These are phyloP conservation scores for Lanmaoa pseudosensibilis DNA, from an alignment of 768 basidiomycete species.

Conservation along the genomic window DNA sequence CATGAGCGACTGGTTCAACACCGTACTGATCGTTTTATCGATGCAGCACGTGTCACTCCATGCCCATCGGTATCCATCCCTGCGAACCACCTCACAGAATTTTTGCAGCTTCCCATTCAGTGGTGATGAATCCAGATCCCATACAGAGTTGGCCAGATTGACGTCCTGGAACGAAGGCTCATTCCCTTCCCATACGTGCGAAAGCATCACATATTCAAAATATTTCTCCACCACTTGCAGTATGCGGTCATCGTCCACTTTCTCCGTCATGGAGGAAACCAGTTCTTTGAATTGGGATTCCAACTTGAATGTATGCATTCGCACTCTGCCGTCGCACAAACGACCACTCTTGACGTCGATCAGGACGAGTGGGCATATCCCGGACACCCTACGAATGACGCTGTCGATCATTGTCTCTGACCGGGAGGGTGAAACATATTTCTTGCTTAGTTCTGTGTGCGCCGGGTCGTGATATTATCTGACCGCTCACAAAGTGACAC, in stretches of 20 bases:
- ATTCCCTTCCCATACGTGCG: slow-evolving; percentile 12
- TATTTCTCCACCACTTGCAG: background rate
- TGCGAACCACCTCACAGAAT: slow-evolving; percentile 8
- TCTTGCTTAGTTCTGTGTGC: background rate
- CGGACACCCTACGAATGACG: too few species aligned
- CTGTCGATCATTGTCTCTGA: too few species aligned
- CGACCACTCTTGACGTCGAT: too few species aligned
- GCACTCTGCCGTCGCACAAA: background rate
- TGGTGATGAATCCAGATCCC: background rate
- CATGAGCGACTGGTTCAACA: slow-evolving; percentile 6
- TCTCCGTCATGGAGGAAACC: slow-evolving; percentile 6
- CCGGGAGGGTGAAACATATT: too few species aligned
- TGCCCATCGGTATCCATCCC: slow-evolving; percentile 11
- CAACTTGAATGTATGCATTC: background rate
- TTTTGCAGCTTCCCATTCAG: slow-evolving; percentile 3
- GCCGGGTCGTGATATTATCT: background rate
- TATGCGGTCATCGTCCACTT: slow-evolving; percentile 2
- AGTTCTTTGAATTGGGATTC: slow-evolving; percentile 1
- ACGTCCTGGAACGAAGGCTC: slow-evolving; percentile 11
- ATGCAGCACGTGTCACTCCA: slow-evolving; percentile 17
- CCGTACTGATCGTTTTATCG: slow-evolving; percentile 6
- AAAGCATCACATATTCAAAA: slow-evolving; percentile 12
- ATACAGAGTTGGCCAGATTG: background rate
- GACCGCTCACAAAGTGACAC: background rate
- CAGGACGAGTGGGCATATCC: too few species aligned